These are phyloP conservation scores for Lenzites betulinus DNA, from an alignment of 768 basidiomycete species.

Conservation along the genomic window DNA sequence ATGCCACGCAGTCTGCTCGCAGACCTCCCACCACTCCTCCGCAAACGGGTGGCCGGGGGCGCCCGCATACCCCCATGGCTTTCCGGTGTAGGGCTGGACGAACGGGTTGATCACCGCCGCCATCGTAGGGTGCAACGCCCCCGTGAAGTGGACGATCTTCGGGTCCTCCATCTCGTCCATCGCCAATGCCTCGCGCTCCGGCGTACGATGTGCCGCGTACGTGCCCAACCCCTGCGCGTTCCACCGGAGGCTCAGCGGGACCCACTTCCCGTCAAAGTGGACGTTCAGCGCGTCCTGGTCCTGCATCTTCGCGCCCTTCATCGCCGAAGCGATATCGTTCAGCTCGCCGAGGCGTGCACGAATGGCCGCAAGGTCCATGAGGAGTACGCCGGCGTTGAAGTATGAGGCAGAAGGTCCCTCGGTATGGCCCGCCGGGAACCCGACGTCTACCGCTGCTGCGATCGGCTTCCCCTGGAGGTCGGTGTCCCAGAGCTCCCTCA, in stretches of 20 bases:
- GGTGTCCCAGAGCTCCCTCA: conserved; percentile 46
- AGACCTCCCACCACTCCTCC: conserved; percentile 47
- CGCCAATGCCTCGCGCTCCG: conserved; percentile 38
- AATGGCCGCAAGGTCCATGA: conserved; percentile 48
- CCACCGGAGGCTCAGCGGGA: conserved; percentile 45
- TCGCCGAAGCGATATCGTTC: conserved; percentile 26
- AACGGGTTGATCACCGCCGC: conserved; percentile 49
- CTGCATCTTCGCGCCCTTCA: conserved; percentile 34
- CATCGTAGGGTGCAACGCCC: conserved; percentile 50
- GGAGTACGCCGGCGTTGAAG: conserved; percentile 59
- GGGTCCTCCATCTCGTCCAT: conserved; percentile 43
- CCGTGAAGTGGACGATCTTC: conserved; percentile 58
- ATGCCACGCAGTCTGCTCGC: conserved; percentile 48
- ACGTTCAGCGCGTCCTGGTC: conserved; percentile 58
- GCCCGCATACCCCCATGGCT: conserved; percentile 60
- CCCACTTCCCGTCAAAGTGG: conserved; percentile 48
- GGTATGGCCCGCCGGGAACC: conserved; percentile 50
- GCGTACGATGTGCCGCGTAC: conserved; percentile 41
- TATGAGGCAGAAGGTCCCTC: conserved; percentile 39
- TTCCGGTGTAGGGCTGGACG: conserved; percentile 54
- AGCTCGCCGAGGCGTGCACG: conserved; percentile 35
- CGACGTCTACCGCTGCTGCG: conserved; percentile 51
- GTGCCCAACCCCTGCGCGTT: conserved; percentile 62
- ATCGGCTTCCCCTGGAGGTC: conserved; percentile 45
- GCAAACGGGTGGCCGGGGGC: conserved; percentile 52